Evolutionary conservation across 768 basidiomycete species (phyloP), one percentile per base, ranked within the genome.

Genomic region (Psilocybe cubensis): DNA sequence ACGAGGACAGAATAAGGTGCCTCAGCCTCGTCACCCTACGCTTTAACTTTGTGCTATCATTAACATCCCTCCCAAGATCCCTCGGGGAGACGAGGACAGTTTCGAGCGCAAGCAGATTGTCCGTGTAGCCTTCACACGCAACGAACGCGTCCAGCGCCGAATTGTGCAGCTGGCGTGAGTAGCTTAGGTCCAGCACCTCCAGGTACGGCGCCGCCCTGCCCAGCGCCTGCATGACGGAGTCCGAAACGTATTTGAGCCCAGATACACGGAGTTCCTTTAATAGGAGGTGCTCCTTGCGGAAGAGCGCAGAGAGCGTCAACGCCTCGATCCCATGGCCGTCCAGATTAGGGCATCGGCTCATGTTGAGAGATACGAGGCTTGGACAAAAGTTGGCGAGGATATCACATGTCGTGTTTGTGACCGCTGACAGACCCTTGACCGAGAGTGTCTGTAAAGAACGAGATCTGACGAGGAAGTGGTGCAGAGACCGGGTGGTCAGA

Each of bases 171-270:
- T 85, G 81, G 27, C 80, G 80, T 55, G 83, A 78, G 65, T 91
- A 89, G 72, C 89, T 91, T 59, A 94, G 72, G 70, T 96, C 94
- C 20, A 96, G 76, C 17, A 92, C 83, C 69, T 93, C 90, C 20
- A 96, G 80, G 63, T 78, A 74, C 18, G 91, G 90, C 0, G 89
- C 81, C 2, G 83, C 87, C 61, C 75, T 82, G 5, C 89, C 93
- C 31, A 95, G 74, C 9, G 75, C 72, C n/a, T 76, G 69, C 82
- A 96, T 82, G 63, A 81, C 80, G 10, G 76, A 74, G 64, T 90
- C 88, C 14, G 79, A 74, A 49, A 87, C 70, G 52, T 83, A 75
- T 65, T 79, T 83, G 56, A 97, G 68, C 0, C 90, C 92, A 6
- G 83, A 88, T 24, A 94, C 59, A 21, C 85, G 76, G 27, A 96